These are phyloP conservation scores for Trametes cubensis DNA, from an alignment of 768 basidiomycete genomes.

Conservation along the genomic window DNA sequence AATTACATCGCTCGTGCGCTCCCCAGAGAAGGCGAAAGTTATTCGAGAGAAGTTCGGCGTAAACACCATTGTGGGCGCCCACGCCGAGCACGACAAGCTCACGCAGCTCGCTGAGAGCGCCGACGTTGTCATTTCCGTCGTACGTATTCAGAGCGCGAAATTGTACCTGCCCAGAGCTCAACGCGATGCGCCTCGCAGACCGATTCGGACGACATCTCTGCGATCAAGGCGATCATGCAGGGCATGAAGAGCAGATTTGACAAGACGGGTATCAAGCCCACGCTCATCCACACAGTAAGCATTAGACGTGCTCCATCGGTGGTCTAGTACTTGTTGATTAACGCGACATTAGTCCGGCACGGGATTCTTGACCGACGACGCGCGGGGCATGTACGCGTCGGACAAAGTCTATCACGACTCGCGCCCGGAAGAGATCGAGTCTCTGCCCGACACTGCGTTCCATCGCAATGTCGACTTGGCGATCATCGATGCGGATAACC, in stretches of 20 bases:
- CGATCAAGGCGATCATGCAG: constrained; percentile 48
- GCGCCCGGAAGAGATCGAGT: constrained; percentile 47
- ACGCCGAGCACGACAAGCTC: constrained; percentile 42
- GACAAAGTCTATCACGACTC: constrained; percentile 52
- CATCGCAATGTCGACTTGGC: constrained; percentile 55
- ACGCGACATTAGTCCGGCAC: constrained; percentile 21
- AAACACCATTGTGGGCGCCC: constrained; percentile 25
- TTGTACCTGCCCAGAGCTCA: neutral
- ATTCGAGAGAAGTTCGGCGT: constrained; percentile 25
- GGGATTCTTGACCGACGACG: constrained; percentile 50
- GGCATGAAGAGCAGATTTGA: constrained; percentile 53
- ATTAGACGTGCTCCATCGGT: neutral
- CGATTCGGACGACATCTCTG: constrained; percentile 49
- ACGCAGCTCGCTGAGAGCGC: constrained; percentile 43
- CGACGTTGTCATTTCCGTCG: constrained; percentile 39
- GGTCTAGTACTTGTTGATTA: no score
- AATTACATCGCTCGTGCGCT: constrained; percentile 14
- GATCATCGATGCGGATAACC: constrained; percentile 49
- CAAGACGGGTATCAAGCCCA: constrained; percentile 44
- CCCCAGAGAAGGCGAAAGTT: constrained; percentile 9
- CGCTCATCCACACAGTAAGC: constrained; percentile 66
- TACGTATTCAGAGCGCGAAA: neutral
- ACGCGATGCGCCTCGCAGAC: constrained; percentile 34
- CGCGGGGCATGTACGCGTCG: constrained; percentile 43
- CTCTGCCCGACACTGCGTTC: constrained; percentile 46